Base-by-base conservation (phyloP, 371 early-diverging fungal species). In the Mortierella sp. region DNA sequence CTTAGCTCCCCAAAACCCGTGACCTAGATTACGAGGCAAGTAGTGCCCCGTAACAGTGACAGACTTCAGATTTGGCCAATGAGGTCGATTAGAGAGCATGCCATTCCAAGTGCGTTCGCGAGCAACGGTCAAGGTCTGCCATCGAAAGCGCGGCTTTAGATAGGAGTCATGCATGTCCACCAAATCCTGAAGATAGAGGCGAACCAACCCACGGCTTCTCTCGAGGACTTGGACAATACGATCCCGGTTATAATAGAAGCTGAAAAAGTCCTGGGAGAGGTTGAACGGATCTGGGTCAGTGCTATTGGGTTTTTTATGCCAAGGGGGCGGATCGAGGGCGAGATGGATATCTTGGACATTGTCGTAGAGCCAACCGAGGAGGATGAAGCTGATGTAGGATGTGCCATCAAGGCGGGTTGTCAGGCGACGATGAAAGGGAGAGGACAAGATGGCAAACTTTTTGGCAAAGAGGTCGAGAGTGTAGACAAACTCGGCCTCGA, bases 321-420 rank as follows among this genome's bases (percentile, higher is more conserved):
- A 52, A 52, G n/a, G 13, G 28, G 40, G 2, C 43, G 63, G 7
- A 3, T 0, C 3, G 48, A 40, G 48, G 14, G 3, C 0, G 34
- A 39, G 57, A n/a, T 57, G 22, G 52, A 64, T 57, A 19, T 6
- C 44, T 29, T 27, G 44, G n/a, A 37, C 22, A 1, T 57, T 37
- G 16, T 57, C 27, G 16, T 39, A 64, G 10, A 57, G 44, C 37
- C 51, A 27, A 24, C 57, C 65, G 45, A 64, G 43, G 45, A 64
- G 37, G 12, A 64, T n/a, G 19, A 64, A 64, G 44, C 57, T 57
- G 13, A 51, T 2, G 4, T 25, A 57, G 21, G 57, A 51, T 2
- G 1, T 2, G 10, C 29, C 2, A 1, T 4, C 2, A 4, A 64
- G 52, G 9, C 14, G 19, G 8, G 45, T 64, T 34, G 52, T 46